Evolutionary conservation across 345 rosid genomes (phyloP).

Genomic region (Bruguiera sexangula): DNA sequence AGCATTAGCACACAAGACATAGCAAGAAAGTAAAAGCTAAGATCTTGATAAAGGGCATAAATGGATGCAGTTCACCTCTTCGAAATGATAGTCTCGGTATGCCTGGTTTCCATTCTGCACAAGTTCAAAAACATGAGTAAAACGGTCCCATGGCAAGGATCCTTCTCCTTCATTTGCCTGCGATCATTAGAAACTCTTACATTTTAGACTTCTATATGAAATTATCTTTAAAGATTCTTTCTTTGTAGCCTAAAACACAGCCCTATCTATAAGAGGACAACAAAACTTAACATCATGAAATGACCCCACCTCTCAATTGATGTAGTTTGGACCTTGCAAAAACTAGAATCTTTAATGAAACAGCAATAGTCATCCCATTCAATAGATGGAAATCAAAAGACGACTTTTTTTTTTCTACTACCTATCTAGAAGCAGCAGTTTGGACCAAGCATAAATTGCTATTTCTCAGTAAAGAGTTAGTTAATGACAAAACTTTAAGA

Average conservation of each 20-base stretch:
- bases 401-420: too few species aligned
- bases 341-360: too few species aligned
- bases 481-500: too few species aligned
- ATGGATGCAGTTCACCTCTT: slow-evolving; percentile 44
- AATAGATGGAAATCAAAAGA: too few species aligned
- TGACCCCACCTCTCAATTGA: too few species aligned
- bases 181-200: slow-evolving; percentile 12
- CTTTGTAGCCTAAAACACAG: neutral
- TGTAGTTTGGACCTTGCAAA: too few species aligned
- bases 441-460: too few species aligned
- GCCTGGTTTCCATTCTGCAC: slow-evolving; percentile 65
- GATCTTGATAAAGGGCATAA: neutral
- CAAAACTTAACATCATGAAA: neutral
- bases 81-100: slow-evolving; percentile 60
- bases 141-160: slow-evolving; percentile 57
- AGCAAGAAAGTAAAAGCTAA: neutral
- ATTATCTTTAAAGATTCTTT: slow-evolving; percentile 1
- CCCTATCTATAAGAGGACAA: neutral
- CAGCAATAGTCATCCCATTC: too few species aligned
- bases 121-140: slow-evolving; percentile 56
- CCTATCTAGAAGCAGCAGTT: too few species aligned
- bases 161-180: slow-evolving; percentile 72
- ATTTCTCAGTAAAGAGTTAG: too few species aligned
- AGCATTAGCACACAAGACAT: neutral
- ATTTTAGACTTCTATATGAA: slow-evolving; percentile 16